Conservation (phyloP, 1,139 yeast genomes). For the Yamadazyma friedrichii region DNA sequence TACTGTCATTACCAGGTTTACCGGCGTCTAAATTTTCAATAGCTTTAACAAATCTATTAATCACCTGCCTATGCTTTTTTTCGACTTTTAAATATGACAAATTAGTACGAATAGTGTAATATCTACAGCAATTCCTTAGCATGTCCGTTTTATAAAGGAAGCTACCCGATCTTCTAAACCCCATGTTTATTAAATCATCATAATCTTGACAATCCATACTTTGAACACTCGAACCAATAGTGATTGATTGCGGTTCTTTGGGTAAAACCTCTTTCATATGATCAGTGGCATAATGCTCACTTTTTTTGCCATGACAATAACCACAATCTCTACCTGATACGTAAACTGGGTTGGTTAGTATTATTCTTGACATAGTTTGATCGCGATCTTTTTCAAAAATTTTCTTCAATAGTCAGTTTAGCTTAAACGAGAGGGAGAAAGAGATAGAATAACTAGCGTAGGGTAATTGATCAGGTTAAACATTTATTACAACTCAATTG, state of each 20-base stretch:
- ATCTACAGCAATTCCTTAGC: conserved; percentile 74
- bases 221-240: conserved; percentile 52
- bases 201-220: conserved; percentile 52
- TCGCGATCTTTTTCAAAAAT: not conserved
- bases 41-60: conserved; percentile 59
- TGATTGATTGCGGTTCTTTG: conserved; percentile 21
- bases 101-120: conserved; percentile 73
- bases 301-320: conserved; percentile 57
- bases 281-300: conserved; percentile 36
- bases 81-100: conserved; percentile 42
- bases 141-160: conserved; percentile 75
- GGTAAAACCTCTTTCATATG: conserved; percentile 16
- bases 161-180: conserved; percentile 77
- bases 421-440: too few species aligned
- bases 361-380: conserved; percentile 3
- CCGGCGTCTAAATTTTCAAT: conserved; percentile 22
- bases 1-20: conserved; percentile 7
- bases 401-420: too few species aligned
- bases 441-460: too few species aligned
- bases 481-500: too few species aligned
- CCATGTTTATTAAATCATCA: conserved; percentile 64
- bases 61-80: conserved; percentile 66
- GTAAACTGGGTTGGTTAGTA: conserved; percentile 21
- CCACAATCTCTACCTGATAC: conserved; percentile 50
- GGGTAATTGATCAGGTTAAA: too few species aligned